phyloP scores from a whole-genome alignment of 768 basidiomycete species.

The Amanita thiersii region DNA sequence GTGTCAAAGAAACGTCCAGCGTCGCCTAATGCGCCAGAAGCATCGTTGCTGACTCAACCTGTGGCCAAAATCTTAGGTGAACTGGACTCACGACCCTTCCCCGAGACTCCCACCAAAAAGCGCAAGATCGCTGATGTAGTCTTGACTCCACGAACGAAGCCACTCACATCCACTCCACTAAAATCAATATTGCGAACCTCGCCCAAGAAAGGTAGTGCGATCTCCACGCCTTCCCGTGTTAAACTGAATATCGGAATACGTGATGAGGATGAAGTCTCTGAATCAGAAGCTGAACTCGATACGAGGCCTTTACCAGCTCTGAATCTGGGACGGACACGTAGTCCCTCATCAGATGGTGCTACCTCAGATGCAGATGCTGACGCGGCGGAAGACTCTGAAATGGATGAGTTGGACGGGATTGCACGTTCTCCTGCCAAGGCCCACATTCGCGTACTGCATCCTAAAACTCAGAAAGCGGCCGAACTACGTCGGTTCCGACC shows the following conservation, averaged over 20 bases:
- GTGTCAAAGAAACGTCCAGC: constrained; percentile 6
- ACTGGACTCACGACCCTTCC: constrained; percentile 1
- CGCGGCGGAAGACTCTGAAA: constrained; percentile 3
- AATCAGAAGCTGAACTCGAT: constrained; percentile 4
- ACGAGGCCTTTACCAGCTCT: background rate
- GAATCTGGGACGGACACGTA: background rate
- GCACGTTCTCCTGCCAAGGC: background rate
- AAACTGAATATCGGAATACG: constrained; percentile 1
- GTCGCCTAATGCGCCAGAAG: background rate
- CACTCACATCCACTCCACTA: constrained; percentile 6
- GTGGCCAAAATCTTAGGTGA: background rate
- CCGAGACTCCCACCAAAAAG: constrained; percentile 13
- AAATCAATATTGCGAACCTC: constrained; percentile 11
- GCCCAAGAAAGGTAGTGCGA: constrained; percentile 7
- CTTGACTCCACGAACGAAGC: constrained; percentile 1
- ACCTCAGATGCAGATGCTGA: constrained; percentile 1
- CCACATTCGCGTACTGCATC: background rate
- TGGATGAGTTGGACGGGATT: background rate
- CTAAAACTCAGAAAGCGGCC: background rate
- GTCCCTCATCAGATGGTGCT: background rate
- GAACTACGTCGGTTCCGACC: constrained; percentile 9
- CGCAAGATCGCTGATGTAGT: constrained; percentile 10
- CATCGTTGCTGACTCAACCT: background rate
- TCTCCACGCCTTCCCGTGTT: constrained; percentile 3
- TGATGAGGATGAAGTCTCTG: background rate